phyloP scores from a whole-genome alignment of 371 early-diverging fungal species.

The Rhizopus arrhizus region DNA sequence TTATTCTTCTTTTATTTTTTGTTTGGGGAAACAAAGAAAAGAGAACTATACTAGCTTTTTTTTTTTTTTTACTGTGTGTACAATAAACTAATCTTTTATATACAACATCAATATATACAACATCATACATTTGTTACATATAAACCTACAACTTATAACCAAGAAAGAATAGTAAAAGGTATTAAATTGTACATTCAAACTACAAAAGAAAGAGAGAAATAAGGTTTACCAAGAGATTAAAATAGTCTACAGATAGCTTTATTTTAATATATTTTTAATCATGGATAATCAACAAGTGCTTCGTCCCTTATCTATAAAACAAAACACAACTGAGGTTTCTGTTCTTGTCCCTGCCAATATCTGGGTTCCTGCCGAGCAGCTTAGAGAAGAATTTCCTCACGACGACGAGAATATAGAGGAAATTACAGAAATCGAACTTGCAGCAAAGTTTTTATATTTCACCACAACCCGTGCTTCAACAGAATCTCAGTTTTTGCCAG shows the following conservation, averaged over 20 bases:
- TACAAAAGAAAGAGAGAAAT: too few relatives aligned
- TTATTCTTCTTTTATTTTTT: conserved; percentile 14
- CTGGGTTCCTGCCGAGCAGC: conserved; percentile 89
- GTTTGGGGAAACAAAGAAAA: conserved; percentile 1
- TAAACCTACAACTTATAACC: neutral
- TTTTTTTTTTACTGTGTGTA: conserved; percentile 5
- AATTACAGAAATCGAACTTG: conserved; percentile 73
- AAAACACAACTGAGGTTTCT: conserved; percentile 78
- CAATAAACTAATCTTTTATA: conserved; percentile 10
- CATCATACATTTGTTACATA: conserved; percentile 21
- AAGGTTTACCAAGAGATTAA: neutral
- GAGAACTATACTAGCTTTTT: neutral
- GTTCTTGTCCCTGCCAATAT: conserved; percentile 82
- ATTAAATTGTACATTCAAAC: too few relatives aligned
- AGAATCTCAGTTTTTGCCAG: conserved; percentile 67
- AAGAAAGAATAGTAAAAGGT: neutral
- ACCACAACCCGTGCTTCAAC: conserved; percentile 63
- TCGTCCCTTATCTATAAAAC: conserved; percentile 84
- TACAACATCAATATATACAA: conserved; percentile 5
- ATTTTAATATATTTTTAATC: conserved; percentile 7
- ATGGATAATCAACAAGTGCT: conserved; percentile 50
- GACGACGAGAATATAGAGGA: conserved; percentile 60
- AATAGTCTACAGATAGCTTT: neutral
- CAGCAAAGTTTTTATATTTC: conserved; percentile 76
- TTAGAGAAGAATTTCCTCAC: conserved; percentile 76